phyloP scores from a whole-genome alignment of 208 protist species.

The Porcisia deanei region DNA sequence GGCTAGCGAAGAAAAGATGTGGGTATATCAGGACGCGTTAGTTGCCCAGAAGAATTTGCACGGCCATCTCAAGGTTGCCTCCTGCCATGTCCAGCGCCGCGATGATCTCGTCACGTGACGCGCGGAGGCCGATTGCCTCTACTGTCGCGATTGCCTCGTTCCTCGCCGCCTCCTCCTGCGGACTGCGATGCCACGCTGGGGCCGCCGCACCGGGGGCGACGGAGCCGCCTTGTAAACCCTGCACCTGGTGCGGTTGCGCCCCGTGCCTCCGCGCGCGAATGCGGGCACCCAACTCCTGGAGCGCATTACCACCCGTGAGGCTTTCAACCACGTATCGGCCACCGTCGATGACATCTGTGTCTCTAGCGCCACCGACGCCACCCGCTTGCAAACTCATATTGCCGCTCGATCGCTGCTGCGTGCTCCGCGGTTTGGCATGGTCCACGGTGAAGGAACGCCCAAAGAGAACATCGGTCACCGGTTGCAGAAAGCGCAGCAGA shows the following conservation, averaged over 20 bases:
- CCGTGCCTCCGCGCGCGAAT: constrained; percentile 23
- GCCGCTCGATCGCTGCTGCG: constrained; percentile 11
- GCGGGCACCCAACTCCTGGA: constrained; percentile 24
- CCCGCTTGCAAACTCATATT: background rate
- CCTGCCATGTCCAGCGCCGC: constrained; percentile 42
- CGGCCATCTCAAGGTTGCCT: constrained; percentile 54
- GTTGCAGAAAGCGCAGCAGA: constrained; percentile 43
- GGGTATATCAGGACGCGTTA: background rate
- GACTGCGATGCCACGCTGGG: background rate
- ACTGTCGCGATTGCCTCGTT: constrained; percentile 42
- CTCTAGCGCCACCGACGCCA: constrained; percentile 2
- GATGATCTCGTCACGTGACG: constrained; percentile 40
- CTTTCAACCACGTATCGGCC: constrained; percentile 61
- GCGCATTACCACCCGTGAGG: constrained; percentile 17
- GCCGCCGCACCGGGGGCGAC: background rate
- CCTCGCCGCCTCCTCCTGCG: constrained; percentile 13
- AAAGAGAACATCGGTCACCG: constrained; percentile 34
- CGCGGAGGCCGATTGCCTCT: constrained; percentile 54
- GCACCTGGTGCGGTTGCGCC: background rate
- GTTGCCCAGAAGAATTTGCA: constrained; percentile 52
- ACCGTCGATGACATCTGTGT: constrained; percentile 19
- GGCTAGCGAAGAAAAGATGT: background rate
- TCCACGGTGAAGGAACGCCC: constrained; percentile 37
- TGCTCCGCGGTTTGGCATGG: constrained; percentile 33
- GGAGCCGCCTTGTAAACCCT: background rate